Evolutionary conservation across 345 rosid species (phyloP).

Genomic region (Eucalyptus sideroxylon): DNA sequence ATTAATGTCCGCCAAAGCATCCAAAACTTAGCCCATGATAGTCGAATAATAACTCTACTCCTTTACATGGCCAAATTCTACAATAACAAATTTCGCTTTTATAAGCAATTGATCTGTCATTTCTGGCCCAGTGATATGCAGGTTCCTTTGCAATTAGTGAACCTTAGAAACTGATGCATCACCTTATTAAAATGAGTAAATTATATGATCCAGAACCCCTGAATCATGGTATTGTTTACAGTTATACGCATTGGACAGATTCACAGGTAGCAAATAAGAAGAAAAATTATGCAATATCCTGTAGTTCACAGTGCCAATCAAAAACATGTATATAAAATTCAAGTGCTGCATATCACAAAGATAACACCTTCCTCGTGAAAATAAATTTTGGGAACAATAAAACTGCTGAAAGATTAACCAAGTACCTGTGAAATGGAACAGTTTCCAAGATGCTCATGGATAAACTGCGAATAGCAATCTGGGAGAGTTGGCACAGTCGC

Average conservation of each 20-base stretch:
- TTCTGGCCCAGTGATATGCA: not conserved
- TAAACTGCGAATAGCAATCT: slow-evolving; percentile 53
- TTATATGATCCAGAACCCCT: not conserved
- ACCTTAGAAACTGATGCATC: not conserved
- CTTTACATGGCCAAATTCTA: not conserved
- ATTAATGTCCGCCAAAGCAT: not conserved
- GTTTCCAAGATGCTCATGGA: slow-evolving; percentile 35
- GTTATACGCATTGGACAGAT: not conserved
- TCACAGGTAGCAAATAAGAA: not conserved
- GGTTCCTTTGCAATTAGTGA: not conserved
- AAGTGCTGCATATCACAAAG: not conserved
- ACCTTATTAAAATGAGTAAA: not conserved
- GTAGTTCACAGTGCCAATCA: not conserved
- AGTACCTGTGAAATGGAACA: slow-evolving; percentile 25
- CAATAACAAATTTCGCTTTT: not conserved
- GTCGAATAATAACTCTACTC: not conserved
- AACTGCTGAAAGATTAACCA: not conserved
- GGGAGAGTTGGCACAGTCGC: slow-evolving; percentile 38
- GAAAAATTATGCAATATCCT: not conserved
- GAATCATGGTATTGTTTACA: not conserved
- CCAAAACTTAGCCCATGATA: not conserved
- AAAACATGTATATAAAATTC: not conserved
- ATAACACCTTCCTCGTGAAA: not conserved
- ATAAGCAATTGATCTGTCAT: not conserved
- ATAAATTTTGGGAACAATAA: not conserved